Evolutionary conservation across 2,329 filamentous ascomycete species (phyloP).

Genomic region (Penicillium sp.): DNA sequence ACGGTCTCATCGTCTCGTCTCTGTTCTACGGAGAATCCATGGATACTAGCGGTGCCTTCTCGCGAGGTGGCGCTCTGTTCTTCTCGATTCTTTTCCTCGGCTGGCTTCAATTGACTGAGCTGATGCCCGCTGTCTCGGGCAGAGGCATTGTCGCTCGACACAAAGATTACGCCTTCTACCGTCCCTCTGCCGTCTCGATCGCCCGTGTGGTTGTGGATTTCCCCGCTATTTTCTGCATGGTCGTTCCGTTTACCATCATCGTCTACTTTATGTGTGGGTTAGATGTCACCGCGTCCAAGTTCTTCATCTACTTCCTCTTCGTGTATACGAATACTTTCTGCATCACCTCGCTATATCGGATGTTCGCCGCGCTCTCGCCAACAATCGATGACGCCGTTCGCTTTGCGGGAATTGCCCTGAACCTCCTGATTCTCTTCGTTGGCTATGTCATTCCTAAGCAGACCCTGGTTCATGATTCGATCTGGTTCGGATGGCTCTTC

Average conservation of each 20-base stretch:
- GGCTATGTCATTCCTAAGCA: conserved; percentile 72
- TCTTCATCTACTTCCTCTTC: conserved; percentile 69
- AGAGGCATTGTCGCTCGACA: conserved; percentile 71
- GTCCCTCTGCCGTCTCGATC: conserved; percentile 67
- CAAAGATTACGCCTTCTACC: conserved; percentile 70
- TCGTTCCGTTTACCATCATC: conserved; percentile 64
- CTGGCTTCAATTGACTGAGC: conserved; percentile 76
- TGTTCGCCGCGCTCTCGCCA: conserved; percentile 67
- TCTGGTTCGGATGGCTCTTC: conserved; percentile 69
- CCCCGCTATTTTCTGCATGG: conserved; percentile 62
- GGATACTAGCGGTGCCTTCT: conserved; percentile 65
- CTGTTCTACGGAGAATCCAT: conserved; percentile 72
- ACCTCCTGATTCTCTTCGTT: conserved; percentile 66
- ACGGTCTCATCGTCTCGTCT: conserved; percentile 75
- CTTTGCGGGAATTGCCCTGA: conserved; percentile 64
- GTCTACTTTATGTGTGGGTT: conserved; percentile 69
- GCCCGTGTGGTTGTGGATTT: conserved; percentile 67
- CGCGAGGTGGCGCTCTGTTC: conserved; percentile 66
- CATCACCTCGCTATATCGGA: conserved; percentile 67
- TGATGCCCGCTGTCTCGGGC: conserved; percentile 76
- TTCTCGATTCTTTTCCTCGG: conserved; percentile 69
- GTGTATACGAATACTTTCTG: conserved; percentile 66
- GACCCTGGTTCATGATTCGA: conserved; percentile 60
- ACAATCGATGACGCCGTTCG: conserved; percentile 69
- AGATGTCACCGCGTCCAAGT: conserved; percentile 63